Evolutionary conservation across 345 rosid genomes (phyloP), one percentile per base, ranked within the genome.

Genomic region (Populus tremula): DNA sequence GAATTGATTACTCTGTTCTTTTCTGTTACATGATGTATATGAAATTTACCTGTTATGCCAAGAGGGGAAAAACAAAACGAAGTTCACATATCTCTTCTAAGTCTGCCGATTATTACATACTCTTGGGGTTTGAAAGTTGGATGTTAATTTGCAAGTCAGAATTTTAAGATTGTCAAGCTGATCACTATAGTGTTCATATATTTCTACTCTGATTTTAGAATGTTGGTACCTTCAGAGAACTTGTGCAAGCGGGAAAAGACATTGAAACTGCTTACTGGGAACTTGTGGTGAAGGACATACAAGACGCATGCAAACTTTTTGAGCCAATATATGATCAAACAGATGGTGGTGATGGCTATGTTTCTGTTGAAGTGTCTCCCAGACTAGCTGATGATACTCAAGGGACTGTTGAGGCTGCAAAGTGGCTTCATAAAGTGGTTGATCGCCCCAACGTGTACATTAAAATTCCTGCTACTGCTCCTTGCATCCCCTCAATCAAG

Each of bases 361-460:
- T 96, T 77, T 93, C 98, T 21, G 99, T 96, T 17, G 97, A 96
- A 90, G 99, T 96, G 81, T 96, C 98, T 67, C 99, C 98, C 31
- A 87, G 90, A 75, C 97, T 96, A 71, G 98, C 99, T 45, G 94
- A 94, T 78, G 98, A 96, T 72, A 91, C 98, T 56, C 33, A 85
- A 1, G 98, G 94, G 45, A 96, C 99, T 61, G 89, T 92, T 75
- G 98, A 88, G 82, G 97, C 98, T 66, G 92, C 98, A 76, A 93
- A 91, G 75, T 93, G 78, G 87, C 97, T 96, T 86, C 93, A 87
- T 78, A 90, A 92, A 84, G 94, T 91, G 75, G 99, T 95, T 33
- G 66, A 87, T 82, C 89, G 97, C 80, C 83, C 89, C 25, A 96
- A 93, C 66, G 99, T 96, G 72, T 96, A 93, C 91, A 93, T 96